Evolutionary conservation across 306 rosid species (phyloP).

Genomic region (Citrullus colocynthis): DNA sequence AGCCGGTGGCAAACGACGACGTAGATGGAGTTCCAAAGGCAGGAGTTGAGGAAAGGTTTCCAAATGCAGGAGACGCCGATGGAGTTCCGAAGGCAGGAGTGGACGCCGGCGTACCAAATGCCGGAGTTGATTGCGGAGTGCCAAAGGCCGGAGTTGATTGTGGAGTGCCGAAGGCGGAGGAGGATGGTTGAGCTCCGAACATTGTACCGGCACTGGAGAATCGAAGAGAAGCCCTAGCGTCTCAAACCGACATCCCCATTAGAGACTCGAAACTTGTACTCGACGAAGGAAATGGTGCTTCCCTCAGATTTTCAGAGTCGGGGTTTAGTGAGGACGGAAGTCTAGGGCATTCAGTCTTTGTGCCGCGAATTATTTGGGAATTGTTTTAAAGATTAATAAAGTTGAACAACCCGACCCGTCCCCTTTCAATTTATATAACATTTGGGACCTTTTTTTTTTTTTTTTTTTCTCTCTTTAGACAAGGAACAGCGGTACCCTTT

Average conservation of each 20-base stretch:
- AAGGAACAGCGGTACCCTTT: too few species aligned
- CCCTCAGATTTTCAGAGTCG: background rate
- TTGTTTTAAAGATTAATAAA: background rate
- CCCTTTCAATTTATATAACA: background rate
- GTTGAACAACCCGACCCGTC: background rate
- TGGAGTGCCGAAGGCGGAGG: constrained; percentile 31
- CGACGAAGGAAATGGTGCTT: background rate
- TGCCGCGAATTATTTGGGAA: background rate
- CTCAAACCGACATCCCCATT: constrained; percentile 10
- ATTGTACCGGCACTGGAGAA: constrained; percentile 10
- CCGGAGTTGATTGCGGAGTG: constrained; percentile 12
- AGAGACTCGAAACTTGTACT: background rate
- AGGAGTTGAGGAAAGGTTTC: constrained; percentile 35
- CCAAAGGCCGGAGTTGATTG: constrained; percentile 26
- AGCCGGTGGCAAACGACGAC: constrained; percentile 36
- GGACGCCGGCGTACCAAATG: constrained; percentile 27
- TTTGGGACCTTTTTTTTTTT: too few species aligned
- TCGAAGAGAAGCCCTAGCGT: background rate
- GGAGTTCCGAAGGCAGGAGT: constrained; percentile 44
- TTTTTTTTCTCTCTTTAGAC: too few species aligned
- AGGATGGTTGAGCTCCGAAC: constrained; percentile 46
- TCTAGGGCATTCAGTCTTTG: background rate
- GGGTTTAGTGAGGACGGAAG: background rate
- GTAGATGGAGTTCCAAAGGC: constrained; percentile 51
- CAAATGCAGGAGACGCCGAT: constrained; percentile 34